Conservation (phyloP, 1,139 yeast species). For the Wickerhamiella pararugosa region DNA sequence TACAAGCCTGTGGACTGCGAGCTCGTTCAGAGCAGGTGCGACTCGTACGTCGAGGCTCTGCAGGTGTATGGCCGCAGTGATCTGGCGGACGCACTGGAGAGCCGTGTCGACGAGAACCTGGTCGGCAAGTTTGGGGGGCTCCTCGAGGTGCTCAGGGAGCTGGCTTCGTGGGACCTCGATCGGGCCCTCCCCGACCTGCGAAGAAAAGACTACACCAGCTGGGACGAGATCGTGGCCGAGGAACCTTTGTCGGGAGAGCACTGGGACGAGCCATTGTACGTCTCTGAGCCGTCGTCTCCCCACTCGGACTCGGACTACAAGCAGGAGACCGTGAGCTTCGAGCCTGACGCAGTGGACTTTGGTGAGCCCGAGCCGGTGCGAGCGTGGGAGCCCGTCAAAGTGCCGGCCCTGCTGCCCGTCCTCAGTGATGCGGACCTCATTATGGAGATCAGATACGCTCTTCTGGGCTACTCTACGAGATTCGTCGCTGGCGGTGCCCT, state of each 20-base stretch:
- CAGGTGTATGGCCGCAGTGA: slow-evolving; percentile 18
- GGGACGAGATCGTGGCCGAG: slow-evolving; percentile 18
- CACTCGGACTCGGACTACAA: not conserved
- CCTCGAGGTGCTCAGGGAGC: slow-evolving; percentile 11
- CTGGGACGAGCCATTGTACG: slow-evolving; percentile 12
- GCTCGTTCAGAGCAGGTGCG: slow-evolving; percentile 12
- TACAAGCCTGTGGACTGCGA: slow-evolving; percentile 7
- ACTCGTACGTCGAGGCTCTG: slow-evolving; percentile 17
- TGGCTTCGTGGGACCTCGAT: slow-evolving; percentile 6
- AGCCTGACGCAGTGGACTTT: too few species aligned
- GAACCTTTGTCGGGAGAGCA: slow-evolving; percentile 18
- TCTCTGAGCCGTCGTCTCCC: not conserved
- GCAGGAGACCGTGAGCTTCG: not conserved
- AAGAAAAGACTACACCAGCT: slow-evolving; percentile 10
- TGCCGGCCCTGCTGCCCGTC: not conserved
- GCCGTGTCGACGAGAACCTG: slow-evolving; percentile 12
- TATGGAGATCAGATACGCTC: slow-evolving; percentile 6
- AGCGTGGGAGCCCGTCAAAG: not conserved
- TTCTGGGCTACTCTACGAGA: slow-evolving; percentile 3
- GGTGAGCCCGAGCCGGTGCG: not conserved
- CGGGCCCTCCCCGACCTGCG: slow-evolving; percentile 5
- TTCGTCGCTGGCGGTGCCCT: not conserved
- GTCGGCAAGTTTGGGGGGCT: slow-evolving; percentile 13
- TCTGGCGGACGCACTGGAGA: slow-evolving; percentile 15
- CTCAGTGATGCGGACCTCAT: not conserved